Conservation (phyloP, 148 eudicot genomes). For the Cornus suecica region DNA sequence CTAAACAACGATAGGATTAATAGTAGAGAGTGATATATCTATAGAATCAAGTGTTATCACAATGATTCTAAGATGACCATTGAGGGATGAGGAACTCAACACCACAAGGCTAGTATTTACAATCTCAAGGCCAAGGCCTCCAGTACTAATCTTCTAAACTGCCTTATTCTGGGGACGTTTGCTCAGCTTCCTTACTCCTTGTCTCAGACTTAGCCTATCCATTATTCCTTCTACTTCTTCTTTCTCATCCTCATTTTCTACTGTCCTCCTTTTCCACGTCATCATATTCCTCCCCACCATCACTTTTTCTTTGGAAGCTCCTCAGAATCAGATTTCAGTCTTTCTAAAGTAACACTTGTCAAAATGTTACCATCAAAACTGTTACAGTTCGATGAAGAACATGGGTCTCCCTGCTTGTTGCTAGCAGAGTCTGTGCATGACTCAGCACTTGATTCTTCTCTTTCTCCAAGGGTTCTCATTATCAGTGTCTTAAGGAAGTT, state of each 20-base stretch:
- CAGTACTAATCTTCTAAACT: conserved; percentile 40
- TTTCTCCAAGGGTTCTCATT: conserved; percentile 40
- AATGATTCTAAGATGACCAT: no score
- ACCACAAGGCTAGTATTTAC: conserved; percentile 34
- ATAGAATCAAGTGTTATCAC: no score
- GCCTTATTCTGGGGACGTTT: conserved; percentile 63
- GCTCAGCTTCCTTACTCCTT: conserved; percentile 62
- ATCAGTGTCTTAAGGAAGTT: conserved; percentile 81
- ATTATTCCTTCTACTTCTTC: conserved; percentile 52
- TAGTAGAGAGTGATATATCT: no score
- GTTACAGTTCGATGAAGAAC: conserved; percentile 21
- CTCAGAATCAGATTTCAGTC: conserved; percentile 36
- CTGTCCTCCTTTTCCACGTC: conserved; percentile 14
- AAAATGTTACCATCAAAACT: conserved; percentile 16
- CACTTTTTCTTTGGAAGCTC: conserved; percentile 28
- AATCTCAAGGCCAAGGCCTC: conserved; percentile 31
- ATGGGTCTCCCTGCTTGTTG: conserved; percentile 2
- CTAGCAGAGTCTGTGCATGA: conserved; percentile 12
- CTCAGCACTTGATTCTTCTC: conserved; percentile 42
- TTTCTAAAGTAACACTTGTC: conserved; percentile 36
- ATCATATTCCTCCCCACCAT: conserved; percentile 17
- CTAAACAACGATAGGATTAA: no score
- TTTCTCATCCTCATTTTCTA: conserved; percentile 25
- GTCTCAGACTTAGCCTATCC: conserved; percentile 44
- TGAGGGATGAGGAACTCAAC: no score